A percentile compares a stretch with the other conserved stretches of the same genome.
phyloP scores from a whole-genome alignment of 2,329 filamentous ascomycete species.

The Trichocomaceae sp. region DNA sequence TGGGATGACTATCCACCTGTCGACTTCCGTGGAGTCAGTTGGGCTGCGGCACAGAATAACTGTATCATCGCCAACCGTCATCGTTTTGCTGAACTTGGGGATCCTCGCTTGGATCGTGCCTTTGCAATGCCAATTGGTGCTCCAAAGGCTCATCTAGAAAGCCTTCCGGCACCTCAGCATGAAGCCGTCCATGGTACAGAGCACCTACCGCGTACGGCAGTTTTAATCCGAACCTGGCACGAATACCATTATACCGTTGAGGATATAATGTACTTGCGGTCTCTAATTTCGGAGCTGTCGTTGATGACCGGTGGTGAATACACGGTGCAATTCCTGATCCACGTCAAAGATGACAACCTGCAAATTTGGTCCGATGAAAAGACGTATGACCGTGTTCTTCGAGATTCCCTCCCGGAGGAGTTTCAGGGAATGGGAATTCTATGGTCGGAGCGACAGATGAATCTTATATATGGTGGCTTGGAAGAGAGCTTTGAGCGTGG shows the following conservation, averaged over 20 bases:
- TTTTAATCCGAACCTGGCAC: conserved; percentile 74
- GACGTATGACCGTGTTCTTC: conserved; percentile 66
- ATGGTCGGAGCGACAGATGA: conserved; percentile 93
- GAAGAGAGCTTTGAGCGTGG: conserved; percentile 67
- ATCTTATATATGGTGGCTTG: conserved; percentile 78
- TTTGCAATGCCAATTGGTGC: conserved; percentile 29
- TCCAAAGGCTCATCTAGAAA: conserved; percentile 15
- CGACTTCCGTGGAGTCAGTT: conserved; percentile 69
- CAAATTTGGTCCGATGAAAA: conserved; percentile 76
- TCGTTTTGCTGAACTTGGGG: conserved; percentile 52
- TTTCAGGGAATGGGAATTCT: conserved; percentile 83
- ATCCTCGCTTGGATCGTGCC: conserved; percentile 28
- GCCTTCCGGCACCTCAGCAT: conserved; percentile 15
- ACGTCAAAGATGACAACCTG: conserved; percentile 71
- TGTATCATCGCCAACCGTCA: conserved; percentile 65
- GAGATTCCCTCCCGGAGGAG: conserved; percentile 65
- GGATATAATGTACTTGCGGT: conserved; percentile 71
- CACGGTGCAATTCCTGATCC: conserved; percentile 72
- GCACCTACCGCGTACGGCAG: conserved; percentile 55
- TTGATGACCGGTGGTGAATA: conserved; percentile 77
- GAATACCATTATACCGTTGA: conserved; percentile 73
- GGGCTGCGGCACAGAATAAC: conserved; percentile 68
- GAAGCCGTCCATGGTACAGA: conserved; percentile 19
- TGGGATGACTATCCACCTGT: conserved; percentile 67
- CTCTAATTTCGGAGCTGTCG: conserved; percentile 71